A percentile compares a stretch with the other conserved stretches of the same genome.
Evolutionary conservation across 2,329 filamentous ascomycete genomes (phyloP).

Genomic region (Aureobasidium sp.): DNA sequence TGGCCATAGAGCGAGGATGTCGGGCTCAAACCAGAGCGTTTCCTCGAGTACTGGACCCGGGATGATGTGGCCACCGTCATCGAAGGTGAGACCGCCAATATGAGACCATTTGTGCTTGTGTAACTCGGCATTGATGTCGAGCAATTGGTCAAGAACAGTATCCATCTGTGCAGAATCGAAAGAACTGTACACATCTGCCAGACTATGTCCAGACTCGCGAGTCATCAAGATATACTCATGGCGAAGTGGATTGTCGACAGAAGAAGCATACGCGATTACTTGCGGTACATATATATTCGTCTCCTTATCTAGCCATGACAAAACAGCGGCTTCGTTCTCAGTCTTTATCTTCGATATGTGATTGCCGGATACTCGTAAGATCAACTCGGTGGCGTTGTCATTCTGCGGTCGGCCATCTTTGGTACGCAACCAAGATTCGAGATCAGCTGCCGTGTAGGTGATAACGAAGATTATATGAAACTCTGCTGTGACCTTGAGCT

Average conservation of each 20-base stretch:
- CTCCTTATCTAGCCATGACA: neutral
- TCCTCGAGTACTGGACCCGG: conserved; percentile 7
- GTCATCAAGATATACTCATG: neutral
- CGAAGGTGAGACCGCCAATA: neutral
- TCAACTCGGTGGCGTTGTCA: neutral
- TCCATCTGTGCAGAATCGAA: neutral
- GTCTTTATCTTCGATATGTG: conserved; percentile 11
- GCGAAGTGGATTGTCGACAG: neutral
- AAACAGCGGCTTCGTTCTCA: neutral
- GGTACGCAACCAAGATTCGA: neutral
- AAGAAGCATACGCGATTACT: neutral
- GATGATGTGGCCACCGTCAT: neutral
- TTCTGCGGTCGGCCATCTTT: no score
- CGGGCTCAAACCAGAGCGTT: conserved; percentile 2
- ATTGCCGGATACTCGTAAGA: neutral
- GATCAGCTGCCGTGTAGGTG: neutral
- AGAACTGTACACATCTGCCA: neutral
- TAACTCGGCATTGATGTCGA: neutral
- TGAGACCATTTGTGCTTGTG: neutral
- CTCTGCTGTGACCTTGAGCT: neutral
- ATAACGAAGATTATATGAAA: neutral
- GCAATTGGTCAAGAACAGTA: neutral
- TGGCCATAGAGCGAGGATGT: conserved; percentile 5
- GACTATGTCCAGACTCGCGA: neutral
- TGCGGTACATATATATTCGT: neutral